These are phyloP conservation scores for Aureobasidium namibiae DNA, from an alignment of 2,329 filamentous ascomycete species.

Conservation along the genomic window DNA sequence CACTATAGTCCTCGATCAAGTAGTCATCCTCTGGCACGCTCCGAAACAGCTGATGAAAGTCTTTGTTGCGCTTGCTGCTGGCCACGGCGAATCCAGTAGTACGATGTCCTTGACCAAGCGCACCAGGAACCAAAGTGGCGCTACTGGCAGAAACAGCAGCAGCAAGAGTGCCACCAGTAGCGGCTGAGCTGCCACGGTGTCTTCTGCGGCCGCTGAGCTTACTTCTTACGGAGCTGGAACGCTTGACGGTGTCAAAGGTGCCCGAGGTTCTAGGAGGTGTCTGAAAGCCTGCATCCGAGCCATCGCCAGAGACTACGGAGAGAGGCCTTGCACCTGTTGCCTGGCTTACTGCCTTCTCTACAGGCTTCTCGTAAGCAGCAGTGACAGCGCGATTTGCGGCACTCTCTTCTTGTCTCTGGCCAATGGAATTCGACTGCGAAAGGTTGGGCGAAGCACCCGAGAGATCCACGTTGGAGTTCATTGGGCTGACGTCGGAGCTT, in stretches of 20 bases:
- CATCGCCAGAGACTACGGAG: constrained; percentile 32
- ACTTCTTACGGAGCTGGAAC: constrained; percentile 43
- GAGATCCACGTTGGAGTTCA: constrained; percentile 41
- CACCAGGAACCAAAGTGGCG: constrained; percentile 55
- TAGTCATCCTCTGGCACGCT: constrained; percentile 98
- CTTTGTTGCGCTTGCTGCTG: constrained; percentile 89
- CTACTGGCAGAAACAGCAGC: constrained; percentile 66
- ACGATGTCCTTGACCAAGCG: constrained; percentile 56
- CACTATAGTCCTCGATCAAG: constrained; percentile 96
- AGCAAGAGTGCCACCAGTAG: constrained; percentile 55
- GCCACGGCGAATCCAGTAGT: constrained; percentile 93
- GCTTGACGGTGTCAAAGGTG: constrained; percentile 49
- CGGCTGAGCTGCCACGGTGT: constrained; percentile 71
- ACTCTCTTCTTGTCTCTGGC: constrained; percentile 48
- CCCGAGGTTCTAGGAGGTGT: constrained; percentile 63
- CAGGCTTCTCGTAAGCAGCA: constrained; percentile 47
- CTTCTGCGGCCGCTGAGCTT: constrained; percentile 48
- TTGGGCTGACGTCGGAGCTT: constrained; percentile 47
- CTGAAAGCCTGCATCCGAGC: constrained; percentile 43
- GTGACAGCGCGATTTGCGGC: constrained; percentile 52
- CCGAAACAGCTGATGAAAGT: constrained; percentile 89
- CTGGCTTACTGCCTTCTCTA: constrained; percentile 22
- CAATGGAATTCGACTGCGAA: background rate
- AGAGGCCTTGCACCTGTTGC: constrained; percentile 29
- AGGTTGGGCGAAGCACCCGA: background rate